Evolutionary conservation across 1,284 basidiomycete genomes (phyloP).

Genomic region (Tranzscheliella williamsii): DNA sequence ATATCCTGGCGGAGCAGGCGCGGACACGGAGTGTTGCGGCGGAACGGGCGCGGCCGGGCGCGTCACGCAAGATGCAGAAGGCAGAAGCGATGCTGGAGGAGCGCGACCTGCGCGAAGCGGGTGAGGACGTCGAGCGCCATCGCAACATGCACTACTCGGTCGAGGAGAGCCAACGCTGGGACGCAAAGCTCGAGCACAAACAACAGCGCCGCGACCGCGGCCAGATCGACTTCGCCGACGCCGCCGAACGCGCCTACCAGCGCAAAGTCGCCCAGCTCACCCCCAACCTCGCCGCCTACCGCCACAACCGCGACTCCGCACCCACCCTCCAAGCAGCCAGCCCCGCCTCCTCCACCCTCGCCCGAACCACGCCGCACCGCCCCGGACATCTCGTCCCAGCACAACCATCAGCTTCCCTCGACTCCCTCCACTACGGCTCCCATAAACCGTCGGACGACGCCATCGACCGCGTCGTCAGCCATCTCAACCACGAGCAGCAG

Average conservation of each 20-base stretch:
- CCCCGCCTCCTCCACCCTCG: not conserved
- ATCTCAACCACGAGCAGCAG: slow-evolving; percentile 79
- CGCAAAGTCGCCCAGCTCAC: slow-evolving; percentile 84
- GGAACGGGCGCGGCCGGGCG: slow-evolving; percentile 7
- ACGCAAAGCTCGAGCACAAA: slow-evolving; percentile 79
- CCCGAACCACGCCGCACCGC: not conserved
- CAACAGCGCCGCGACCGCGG: slow-evolving; percentile 76
- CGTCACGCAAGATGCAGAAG: slow-evolving; percentile 62
- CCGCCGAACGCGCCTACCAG: slow-evolving; percentile 84
- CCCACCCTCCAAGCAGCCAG: not conserved
- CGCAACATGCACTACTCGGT: slow-evolving; percentile 93
- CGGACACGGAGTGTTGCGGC: slow-evolving; percentile 26
- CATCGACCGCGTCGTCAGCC: slow-evolving; percentile 85
- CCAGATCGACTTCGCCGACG: slow-evolving; percentile 88
- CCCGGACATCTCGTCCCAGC: not conserved
- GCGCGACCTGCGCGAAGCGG: slow-evolving; percentile 82
- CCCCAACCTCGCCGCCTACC: slow-evolving; percentile 81
- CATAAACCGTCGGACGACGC: slow-evolving; percentile 91
- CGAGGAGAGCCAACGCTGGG: slow-evolving; percentile 92
- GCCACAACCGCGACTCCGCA: slow-evolving; percentile 76
- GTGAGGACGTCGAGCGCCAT: slow-evolving; percentile 72
- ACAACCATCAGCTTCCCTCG: not conserved
- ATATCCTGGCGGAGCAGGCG: slow-evolving; percentile 40
- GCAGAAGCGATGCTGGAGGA: slow-evolving; percentile 84
- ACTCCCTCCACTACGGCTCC: slow-evolving; percentile 72